phyloP scores from a whole-genome alignment of 2,329 filamentous ascomycete genomes.

The Exophiala bonariae region DNA sequence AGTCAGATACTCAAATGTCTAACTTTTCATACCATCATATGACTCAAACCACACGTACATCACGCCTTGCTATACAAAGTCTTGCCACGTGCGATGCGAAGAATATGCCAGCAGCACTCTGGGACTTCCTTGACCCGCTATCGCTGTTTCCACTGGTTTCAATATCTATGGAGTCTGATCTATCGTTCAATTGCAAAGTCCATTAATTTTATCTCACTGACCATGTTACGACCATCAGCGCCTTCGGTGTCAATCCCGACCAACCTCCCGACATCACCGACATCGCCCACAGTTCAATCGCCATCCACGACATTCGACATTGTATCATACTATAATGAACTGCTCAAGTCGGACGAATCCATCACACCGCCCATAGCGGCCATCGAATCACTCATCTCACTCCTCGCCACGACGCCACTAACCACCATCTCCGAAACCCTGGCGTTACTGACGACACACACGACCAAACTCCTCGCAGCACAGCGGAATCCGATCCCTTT shows the following conservation, averaged over 20 bases:
- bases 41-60: too few species aligned
- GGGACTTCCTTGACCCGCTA: too few species aligned
- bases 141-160: too few species aligned
- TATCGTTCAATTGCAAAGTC: too few species aligned
- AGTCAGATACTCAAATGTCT: slow-evolving; percentile 5
- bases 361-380: slow-evolving; percentile 95
- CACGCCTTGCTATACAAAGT: too few species aligned
- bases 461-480: slow-evolving; percentile 71
- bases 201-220: too few species aligned
- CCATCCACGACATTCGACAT: slow-evolving; percentile 45
- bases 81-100: too few species aligned
- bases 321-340: slow-evolving; percentile 64
- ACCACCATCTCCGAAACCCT: slow-evolving; percentile 94
- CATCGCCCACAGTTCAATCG: slow-evolving; percentile 8
- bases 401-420: slow-evolving; percentile 75
- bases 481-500: slow-evolving; percentile 89
- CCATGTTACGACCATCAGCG: slow-evolving; percentile 1
- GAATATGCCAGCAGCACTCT: too few species aligned
- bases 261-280: slow-evolving; percentile 8
- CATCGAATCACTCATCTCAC: slow-evolving; percentile 85
- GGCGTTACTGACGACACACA: slow-evolving; percentile 76
- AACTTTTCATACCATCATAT: slow-evolving; percentile 1
- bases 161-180: too few species aligned
- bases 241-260: slow-evolving; percentile 12
- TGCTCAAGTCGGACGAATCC: slow-evolving; percentile 70